A percentile compares a stretch with the other conserved stretches of the same genome.
Evolutionary conservation across 495 filamentous ascomycete genomes (phyloP).

Genomic region (Hypoxylon lenormandii): DNA sequence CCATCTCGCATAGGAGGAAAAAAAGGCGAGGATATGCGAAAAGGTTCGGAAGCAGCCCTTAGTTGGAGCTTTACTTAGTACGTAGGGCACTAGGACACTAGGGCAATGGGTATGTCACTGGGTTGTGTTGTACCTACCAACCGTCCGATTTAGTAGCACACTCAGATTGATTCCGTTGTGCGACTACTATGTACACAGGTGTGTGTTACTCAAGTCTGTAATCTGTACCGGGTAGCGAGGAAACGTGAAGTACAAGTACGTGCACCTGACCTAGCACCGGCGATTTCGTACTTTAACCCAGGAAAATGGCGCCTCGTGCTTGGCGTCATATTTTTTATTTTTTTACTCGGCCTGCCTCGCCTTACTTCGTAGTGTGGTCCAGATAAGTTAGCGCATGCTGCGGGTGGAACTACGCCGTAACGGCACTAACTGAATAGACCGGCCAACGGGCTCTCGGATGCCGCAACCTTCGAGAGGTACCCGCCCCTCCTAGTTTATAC

Average conservation of each 20-base stretch:
- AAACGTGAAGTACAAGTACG: background rate
- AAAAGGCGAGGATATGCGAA: conserved; percentile 28
- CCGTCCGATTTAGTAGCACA: background rate
- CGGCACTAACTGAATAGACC: conserved; percentile 17
- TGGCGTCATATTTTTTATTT: conserved; percentile 26
- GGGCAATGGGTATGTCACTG: too few species aligned
- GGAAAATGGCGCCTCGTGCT: conserved; percentile 14
- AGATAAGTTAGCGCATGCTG: conserved; percentile 32
- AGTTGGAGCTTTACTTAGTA: background rate
- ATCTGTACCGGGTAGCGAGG: background rate
- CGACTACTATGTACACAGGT: conserved; percentile 19
- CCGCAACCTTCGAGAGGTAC: conserved; percentile 30
- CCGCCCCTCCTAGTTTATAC: conserved; percentile 25
- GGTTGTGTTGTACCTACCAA: too few species aligned
- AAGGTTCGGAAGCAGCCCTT: conserved; percentile 44
- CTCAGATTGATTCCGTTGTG: conserved; percentile 36
- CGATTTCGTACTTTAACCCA: too few species aligned
- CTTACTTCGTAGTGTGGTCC: conserved; percentile 45
- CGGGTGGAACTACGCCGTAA: conserved; percentile 4
- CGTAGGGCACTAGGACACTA: too few species aligned
- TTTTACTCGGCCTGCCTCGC: conserved; percentile 35
- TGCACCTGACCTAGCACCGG: too few species aligned
- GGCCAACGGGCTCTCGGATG: conserved; percentile 24
- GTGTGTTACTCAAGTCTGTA: too few species aligned
- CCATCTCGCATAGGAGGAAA: conserved; percentile 9